Base-by-base conservation (phyloP, 1,284 basidiomycete genomes). In the Cutaneotrichosporon spelunceum region DNA sequence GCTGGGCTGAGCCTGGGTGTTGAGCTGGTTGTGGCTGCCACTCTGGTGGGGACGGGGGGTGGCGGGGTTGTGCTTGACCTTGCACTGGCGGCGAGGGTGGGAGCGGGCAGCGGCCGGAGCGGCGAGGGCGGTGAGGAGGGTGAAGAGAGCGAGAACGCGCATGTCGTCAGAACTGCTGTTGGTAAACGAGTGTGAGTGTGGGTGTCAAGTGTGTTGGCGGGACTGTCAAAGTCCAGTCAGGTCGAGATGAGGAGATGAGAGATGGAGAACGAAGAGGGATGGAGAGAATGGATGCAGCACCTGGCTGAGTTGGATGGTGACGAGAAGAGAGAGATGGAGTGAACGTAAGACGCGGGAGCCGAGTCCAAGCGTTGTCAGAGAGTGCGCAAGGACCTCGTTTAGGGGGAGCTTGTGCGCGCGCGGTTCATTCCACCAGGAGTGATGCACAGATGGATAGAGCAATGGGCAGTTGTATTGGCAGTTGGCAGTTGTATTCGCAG, bases 131-230 rank as follows among this genome's bases (percentile, higher is more conserved):
- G 56, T 29, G 34, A 64, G 48, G 7, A 58, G 30, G 42, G 60
- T 56, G 13, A 55, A 50, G 36, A 65, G 30, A 39, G 54, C 34
- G 26, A 52, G n/a, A 14, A 52, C 30, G 45, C 64, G 60, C 64
- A 65, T 65, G n/a, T 19, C 54, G 39, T n/a, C 13, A 13, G 39
- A 39, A 42, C 23, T 4, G 49, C 27, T n/a, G 45, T 26, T 8
- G 19, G 39, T 42, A n/a, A 42, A 42, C 39, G 39, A 42, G 39
- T n/a, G 39, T 42, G 39, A 42, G 19, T 36, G 30, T 33, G 34
- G 11, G 11, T 36, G n/a, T n/a, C n/a, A n/a, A n/a, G n/a, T n/a
- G 30, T 44, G 42, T 47, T 47, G n/a, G n/a, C 21, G 45, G 19
- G 19, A 42, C 39, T 42, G 19, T 42, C 39, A n/a, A 42, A 42